Percentiles rank a stretch among this genome's conserved stretches.
phyloP scores from a whole-genome alignment of 2,329 filamentous ascomycete species.

The Fusarium goolgardi region DNA sequence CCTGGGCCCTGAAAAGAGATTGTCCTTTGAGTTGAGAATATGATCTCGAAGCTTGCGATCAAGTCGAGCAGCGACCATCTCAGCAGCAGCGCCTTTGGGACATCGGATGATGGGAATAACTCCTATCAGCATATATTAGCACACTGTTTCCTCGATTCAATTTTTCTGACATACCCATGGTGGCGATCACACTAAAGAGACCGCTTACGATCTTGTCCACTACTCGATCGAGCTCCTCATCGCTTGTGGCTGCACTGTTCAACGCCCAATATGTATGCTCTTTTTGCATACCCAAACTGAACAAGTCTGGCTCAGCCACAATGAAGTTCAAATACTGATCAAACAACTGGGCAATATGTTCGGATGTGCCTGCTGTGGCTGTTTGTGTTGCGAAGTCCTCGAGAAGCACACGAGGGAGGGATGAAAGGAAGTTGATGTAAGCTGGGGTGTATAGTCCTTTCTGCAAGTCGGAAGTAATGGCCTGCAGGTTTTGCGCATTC shows the following conservation, averaged over 20 bases:
- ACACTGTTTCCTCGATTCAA: background rate
- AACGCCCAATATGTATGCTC: slow-evolving; percentile 94
- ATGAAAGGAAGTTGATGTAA: slow-evolving; percentile 97
- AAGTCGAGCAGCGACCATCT: slow-evolving; percentile 92
- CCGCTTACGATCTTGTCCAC: slow-evolving; percentile 94
- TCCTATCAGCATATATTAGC: slow-evolving; percentile 59
- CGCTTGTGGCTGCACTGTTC: slow-evolving; percentile 90
- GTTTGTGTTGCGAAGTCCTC: slow-evolving; percentile 96
- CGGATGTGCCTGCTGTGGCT: slow-evolving; percentile 83
- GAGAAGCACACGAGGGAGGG: slow-evolving; percentile 86
- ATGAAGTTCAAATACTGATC: slow-evolving; percentile 99
- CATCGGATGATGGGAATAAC: slow-evolving; percentile 96
- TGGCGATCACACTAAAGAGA: slow-evolving; percentile 98
- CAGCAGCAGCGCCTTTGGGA: slow-evolving; percentile 90
- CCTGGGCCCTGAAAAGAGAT: slow-evolving; percentile 83
- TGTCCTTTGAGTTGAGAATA: slow-evolving; percentile 97
- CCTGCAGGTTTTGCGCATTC: slow-evolving; percentile 80
- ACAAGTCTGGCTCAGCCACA: slow-evolving; percentile 93
- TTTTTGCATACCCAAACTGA: slow-evolving; percentile 92
- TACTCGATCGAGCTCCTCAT: slow-evolving; percentile 87
- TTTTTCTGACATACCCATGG: slow-evolving; percentile 76
- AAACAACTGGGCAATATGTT: slow-evolving; percentile 90
- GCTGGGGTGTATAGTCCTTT: slow-evolving; percentile 91
- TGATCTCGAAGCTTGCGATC: slow-evolving; percentile 97
- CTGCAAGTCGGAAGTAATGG: slow-evolving; percentile 86